A percentile compares a stretch with the other conserved stretches of the same genome.
Conservation (phyloP, 768 basidiomycete species). For the Macrolepiota fuliginosa region DNA sequence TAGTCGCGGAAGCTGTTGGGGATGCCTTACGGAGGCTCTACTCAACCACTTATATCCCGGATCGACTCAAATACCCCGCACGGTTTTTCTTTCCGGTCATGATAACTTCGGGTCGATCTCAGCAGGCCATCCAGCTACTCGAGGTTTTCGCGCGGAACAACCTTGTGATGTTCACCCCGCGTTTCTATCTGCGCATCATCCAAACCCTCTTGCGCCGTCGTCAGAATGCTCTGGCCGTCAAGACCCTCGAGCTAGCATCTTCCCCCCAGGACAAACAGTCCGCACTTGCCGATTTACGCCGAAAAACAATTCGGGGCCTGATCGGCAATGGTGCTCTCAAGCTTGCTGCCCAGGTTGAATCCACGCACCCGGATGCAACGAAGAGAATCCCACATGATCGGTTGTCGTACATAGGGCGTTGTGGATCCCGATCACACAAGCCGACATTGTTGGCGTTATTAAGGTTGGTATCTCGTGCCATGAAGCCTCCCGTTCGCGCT, state of each 20-base stretch:
- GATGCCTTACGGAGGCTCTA: constrained; percentile 37
- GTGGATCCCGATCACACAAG: not conserved
- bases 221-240: constrained; percentile 33
- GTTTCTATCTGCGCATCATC: constrained; percentile 37
- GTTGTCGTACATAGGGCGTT: not conserved
- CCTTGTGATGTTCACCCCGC: constrained; percentile 37
- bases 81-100: constrained; percentile 43
- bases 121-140: constrained; percentile 36
- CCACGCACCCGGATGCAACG: not conserved
- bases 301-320: constrained; percentile 28
- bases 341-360: not conserved
- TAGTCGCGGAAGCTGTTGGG: constrained; percentile 30
- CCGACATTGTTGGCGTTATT: not conserved
- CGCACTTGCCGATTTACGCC: constrained; percentile 25
- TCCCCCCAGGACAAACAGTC: constrained; percentile 17
- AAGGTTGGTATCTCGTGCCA: not conserved
- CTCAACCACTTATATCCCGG: constrained; percentile 25
- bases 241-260: constrained; percentile 23
- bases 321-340: constrained; percentile 22
- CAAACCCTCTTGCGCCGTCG: constrained; percentile 38
- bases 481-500: constrained; percentile 18
- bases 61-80: constrained; percentile 39
- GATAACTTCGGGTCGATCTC: constrained; percentile 34
- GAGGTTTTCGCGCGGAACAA: constrained; percentile 31
- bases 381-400: not conserved